Conservation (phyloP, 176 grass and related monocot genomes). For the Oryza officinalis region DNA sequence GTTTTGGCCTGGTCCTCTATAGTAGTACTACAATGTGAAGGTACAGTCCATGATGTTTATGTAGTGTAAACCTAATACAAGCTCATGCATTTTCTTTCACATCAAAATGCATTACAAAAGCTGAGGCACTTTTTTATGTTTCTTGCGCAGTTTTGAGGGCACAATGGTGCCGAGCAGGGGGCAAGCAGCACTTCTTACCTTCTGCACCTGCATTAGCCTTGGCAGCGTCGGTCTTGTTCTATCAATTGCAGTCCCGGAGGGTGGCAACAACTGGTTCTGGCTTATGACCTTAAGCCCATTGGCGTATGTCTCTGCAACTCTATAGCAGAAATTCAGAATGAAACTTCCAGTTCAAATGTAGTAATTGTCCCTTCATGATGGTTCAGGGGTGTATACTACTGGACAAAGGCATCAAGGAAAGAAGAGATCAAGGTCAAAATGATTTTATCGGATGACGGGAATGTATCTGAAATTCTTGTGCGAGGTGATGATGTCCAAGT, state of each 20-base stretch:
- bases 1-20: neutral
- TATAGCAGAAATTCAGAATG: constrained; percentile 19
- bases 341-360: constrained; percentile 11
- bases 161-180: constrained; percentile 88
- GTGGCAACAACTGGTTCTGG: constrained; percentile 98
- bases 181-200: constrained; percentile 88
- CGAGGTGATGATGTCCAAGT: constrained; percentile 85
- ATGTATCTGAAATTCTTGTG: constrained; percentile 68
- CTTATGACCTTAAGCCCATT: constrained; percentile 86
- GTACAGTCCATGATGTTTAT: neutral
- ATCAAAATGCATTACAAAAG: neutral
- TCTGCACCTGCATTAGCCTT: constrained; percentile 94
- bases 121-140: neutral
- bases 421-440: constrained; percentile 98
- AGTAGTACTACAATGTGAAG: neutral
- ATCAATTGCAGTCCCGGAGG: constrained; percentile 86
- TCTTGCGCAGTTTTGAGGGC: constrained; percentile 74
- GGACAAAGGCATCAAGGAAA: constrained; percentile 84
- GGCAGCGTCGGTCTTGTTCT: constrained; percentile 85
- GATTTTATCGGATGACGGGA: constrained; percentile 56
- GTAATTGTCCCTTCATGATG: constrained; percentile 28
- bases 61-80: neutral
- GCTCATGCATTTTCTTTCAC: neutral
- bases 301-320: constrained; percentile 60
- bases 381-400: constrained; percentile 88